Evolutionary conservation across 2,329 filamentous ascomycete genomes (phyloP).

Genomic region (Colletotrichum tabaci): DNA sequence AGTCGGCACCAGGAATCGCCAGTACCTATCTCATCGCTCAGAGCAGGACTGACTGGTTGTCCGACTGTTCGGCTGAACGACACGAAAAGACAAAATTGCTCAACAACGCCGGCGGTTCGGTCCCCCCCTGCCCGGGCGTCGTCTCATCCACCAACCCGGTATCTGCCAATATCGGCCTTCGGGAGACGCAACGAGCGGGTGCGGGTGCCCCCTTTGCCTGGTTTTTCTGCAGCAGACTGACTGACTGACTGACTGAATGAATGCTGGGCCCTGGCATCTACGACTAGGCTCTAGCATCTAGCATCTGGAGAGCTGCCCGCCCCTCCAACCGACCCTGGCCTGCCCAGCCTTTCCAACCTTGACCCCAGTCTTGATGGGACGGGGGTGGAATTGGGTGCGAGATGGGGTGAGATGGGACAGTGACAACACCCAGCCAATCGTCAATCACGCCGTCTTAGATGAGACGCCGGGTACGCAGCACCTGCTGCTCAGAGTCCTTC

Average conservation of each 20-base stretch:
- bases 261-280: conserved; percentile 13
- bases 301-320: conserved; percentile 20
- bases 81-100: too few relatives aligned
- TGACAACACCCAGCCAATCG: conserved; percentile 37
- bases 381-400: conserved; percentile 32
- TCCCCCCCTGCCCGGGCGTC: too few relatives aligned
- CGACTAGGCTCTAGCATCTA: conserved; percentile 24
- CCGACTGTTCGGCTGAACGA: conserved; percentile 1
- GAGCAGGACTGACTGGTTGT: neutral
- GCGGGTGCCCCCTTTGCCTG: conserved; percentile 2
- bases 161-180: too few relatives aligned
- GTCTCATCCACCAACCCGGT: too few relatives aligned
- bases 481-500: conserved; percentile 20
- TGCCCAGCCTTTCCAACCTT: conserved; percentile 24
- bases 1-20: conserved; percentile 1
- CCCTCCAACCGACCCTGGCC: conserved; percentile 36
- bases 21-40: neutral
- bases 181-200: too few relatives aligned
- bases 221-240: conserved; percentile 34
- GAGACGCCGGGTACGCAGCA: conserved; percentile 38
- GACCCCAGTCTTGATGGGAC: conserved; percentile 29
- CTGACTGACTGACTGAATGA: too few relatives aligned
- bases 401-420: conserved; percentile 40
- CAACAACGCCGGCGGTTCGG: too few relatives aligned
- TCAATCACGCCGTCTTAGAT: conserved; percentile 34